phyloP scores from a whole-genome alignment of 75 land plant genomes.

The Pinus taeda region DNA sequence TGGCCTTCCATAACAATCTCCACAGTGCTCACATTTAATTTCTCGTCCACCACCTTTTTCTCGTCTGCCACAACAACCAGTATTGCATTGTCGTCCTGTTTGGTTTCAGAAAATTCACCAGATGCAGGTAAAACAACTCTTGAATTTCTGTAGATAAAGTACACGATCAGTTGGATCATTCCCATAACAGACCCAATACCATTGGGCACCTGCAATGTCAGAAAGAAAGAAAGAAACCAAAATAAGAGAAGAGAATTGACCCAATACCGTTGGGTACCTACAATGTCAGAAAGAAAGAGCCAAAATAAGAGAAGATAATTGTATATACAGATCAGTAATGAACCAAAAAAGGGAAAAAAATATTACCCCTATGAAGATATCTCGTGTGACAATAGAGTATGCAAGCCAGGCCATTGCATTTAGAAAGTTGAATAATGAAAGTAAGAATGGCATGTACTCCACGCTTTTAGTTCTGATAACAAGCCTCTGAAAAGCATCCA shows the following conservation, averaged over 20 bases:
- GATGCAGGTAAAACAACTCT: too few species aligned
- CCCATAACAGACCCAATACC: neutral
- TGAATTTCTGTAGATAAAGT: constrained; percentile 1
- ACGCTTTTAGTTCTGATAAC: constrained; percentile 25
- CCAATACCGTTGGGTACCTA: constrained; percentile 10
- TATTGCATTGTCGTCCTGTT: too few species aligned
- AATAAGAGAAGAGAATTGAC: neutral
- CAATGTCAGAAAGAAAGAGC: neutral
- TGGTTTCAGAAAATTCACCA: too few species aligned
- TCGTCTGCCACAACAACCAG: too few species aligned
- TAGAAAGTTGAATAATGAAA: constrained; percentile 19
- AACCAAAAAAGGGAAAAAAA: neutral
- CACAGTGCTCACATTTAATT: too few species aligned
- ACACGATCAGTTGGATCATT: neutral
- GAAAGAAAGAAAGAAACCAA: neutral
- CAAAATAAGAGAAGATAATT: neutral
- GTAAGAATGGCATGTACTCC: constrained; percentile 26
- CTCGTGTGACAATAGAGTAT: constrained; percentile 21
- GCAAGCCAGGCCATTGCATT: constrained; percentile 21
- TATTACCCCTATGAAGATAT: constrained; percentile 23
- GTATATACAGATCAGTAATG: too few species aligned
- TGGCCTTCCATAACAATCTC: too few species aligned
- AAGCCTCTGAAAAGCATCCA: neutral
- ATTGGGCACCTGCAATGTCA: constrained; percentile 2
- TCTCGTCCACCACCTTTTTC: too few species aligned